Conservation (phyloP, 2,329 filamentous ascomycete species). For the Podosphaera leucotricha region DNA sequence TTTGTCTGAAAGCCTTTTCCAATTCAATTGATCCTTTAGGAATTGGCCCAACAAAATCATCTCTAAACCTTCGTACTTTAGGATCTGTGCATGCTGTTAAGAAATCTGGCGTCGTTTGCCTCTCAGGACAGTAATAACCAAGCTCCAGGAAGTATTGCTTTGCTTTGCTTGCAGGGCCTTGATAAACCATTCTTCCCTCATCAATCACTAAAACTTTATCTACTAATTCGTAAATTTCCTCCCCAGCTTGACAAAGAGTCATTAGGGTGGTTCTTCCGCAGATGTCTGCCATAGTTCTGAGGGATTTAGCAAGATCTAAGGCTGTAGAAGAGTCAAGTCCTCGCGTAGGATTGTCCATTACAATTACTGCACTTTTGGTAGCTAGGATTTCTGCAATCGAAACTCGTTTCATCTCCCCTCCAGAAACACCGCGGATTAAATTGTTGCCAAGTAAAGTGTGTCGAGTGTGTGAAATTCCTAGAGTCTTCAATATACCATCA, state of each 20-base stretch:
- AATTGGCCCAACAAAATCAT: constrained; percentile 38
- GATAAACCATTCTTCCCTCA: constrained; percentile 42
- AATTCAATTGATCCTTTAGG: constrained; percentile 46
- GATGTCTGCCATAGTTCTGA: constrained; percentile 53
- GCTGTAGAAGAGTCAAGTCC: constrained; percentile 63
- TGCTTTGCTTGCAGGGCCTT: constrained; percentile 36
- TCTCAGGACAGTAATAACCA: constrained; percentile 30
- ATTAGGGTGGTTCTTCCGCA: constrained; percentile 46
- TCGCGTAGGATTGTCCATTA: constrained; percentile 61
- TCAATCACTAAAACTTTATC: constrained; percentile 66
- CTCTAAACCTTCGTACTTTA: constrained; percentile 56
- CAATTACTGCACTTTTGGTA: constrained; percentile 47
- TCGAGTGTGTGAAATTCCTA: constrained; percentile 75
- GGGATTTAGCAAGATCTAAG: constrained; percentile 48
- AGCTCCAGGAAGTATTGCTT: constrained; percentile 41
- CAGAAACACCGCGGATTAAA: constrained; percentile 58
- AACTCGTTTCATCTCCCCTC: constrained; percentile 61
- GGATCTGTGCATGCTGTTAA: constrained; percentile 55
- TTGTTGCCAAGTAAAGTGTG: constrained; percentile 68
- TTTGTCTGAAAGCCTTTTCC: constrained; percentile 45
- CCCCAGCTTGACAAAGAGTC: constrained; percentile 44
- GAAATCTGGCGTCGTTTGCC: constrained; percentile 54
- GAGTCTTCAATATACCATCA: constrained; percentile 66
- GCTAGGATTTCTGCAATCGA: constrained; percentile 57
- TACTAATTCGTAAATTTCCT: constrained; percentile 48